A percentile compares a stretch with the other conserved stretches of the same genome.
Evolutionary conservation across 1,284 basidiomycete genomes (phyloP).

Genomic region (Trametes pubescens): DNA sequence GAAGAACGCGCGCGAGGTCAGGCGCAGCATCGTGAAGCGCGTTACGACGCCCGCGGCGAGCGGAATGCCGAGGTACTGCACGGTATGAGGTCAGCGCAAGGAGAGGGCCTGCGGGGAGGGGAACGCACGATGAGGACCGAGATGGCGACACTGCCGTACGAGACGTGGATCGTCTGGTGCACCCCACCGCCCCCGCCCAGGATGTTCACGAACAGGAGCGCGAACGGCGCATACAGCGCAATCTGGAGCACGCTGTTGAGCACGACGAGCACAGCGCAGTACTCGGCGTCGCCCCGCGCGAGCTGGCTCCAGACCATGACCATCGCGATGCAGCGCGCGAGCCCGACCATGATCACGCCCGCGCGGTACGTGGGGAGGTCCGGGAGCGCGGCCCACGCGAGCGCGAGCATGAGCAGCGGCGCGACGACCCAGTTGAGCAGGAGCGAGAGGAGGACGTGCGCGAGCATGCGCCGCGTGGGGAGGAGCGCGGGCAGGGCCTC

Average conservation of each 20-base stretch:
- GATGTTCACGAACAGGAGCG: conserved; percentile 80
- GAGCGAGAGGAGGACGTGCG: conserved; percentile 76
- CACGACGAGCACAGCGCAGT: conserved; percentile 79
- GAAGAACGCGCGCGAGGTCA: conserved; percentile 60
- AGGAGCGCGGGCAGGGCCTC: conserved; percentile 73
- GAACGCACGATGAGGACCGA: conserved; percentile 75
- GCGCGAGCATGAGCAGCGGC: conserved; percentile 82
- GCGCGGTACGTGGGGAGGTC: conserved; percentile 71
- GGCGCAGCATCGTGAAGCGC: conserved; percentile 61
- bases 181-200: conserved; percentile 57
- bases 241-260: conserved; percentile 78
- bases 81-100: not conserved
- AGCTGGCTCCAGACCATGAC: conserved; percentile 88
- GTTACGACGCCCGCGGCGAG: conserved; percentile 75
- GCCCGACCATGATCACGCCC: conserved; percentile 64
- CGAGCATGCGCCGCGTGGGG: conserved; percentile 64
- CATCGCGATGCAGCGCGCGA: conserved; percentile 79
- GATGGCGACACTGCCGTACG: conserved; percentile 76
- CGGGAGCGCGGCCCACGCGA: conserved; percentile 88
- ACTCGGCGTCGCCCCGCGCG: conserved; percentile 78
- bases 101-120: not conserved
- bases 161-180: conserved; percentile 54
- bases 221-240: conserved; percentile 78
- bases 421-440: conserved; percentile 86
- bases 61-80: conserved; percentile 79